These are phyloP conservation scores for Zygoascus sp. DNA, from an alignment of 1,139 yeast genomes.

Conservation along the genomic window DNA sequence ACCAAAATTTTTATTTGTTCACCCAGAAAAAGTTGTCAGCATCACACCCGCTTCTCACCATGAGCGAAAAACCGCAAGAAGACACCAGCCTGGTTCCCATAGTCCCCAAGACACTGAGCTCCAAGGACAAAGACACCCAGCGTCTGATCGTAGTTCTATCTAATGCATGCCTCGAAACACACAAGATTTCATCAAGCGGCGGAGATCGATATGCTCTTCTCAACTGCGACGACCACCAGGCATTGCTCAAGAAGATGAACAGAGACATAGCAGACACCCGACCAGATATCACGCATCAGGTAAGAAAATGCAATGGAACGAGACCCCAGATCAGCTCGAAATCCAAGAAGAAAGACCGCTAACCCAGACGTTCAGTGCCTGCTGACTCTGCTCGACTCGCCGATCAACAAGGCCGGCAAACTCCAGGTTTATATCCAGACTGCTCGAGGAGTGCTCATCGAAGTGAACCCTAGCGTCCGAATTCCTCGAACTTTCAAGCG, in stretches of 20 bases:
- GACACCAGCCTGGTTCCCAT: constrained; percentile 56
- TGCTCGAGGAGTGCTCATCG: constrained; percentile 88
- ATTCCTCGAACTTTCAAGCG: constrained; percentile 97
- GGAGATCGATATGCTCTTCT: constrained; percentile 90
- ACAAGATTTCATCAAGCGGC: constrained; percentile 76
- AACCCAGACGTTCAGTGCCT: constrained; percentile 49
- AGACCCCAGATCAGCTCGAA: background rate
- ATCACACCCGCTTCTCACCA: constrained; percentile 1
- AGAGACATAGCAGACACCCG: constrained; percentile 97
- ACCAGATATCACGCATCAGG: constrained; percentile 88
- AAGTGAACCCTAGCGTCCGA: constrained; percentile 93
- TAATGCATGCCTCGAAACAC: constrained; percentile 93
- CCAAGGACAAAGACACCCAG: constrained; percentile 77
- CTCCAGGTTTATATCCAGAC: constrained; percentile 95
- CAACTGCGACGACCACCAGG: constrained; percentile 98
- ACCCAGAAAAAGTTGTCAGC: constrained; percentile 1
- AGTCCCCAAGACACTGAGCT: constrained; percentile 74
- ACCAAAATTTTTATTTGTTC: constrained; percentile 6
- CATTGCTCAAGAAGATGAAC: constrained; percentile 89
- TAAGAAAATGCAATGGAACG: constrained; percentile 8
- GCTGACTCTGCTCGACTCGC: constrained; percentile 87
- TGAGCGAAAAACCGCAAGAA: constrained; percentile 8
- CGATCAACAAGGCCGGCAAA: constrained; percentile 94
- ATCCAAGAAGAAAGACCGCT: background rate
- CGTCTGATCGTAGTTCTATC: constrained; percentile 88